Percentiles rank a stretch among this genome's conserved stretches.
phyloP scores from a whole-genome alignment of 2,329 filamentous ascomycete species.

The Blumeria hordei region DNA sequence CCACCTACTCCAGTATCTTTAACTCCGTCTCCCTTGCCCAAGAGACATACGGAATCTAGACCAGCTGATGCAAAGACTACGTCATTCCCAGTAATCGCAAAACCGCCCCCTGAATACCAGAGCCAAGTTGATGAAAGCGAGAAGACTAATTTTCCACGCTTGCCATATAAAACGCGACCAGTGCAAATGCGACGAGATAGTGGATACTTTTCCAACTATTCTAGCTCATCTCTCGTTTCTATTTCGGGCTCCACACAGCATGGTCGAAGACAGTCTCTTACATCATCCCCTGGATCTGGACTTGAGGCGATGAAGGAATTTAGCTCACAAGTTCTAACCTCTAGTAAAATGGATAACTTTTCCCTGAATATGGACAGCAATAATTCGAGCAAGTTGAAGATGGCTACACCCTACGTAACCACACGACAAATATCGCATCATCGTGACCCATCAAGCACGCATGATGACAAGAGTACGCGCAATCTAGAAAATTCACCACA shows the following conservation, averaged over 20 bases:
- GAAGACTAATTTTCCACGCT: no score
- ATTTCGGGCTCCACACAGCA: background rate
- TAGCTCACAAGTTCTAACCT: no score
- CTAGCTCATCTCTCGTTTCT: background rate
- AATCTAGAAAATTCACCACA: no score
- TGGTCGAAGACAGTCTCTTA: background rate
- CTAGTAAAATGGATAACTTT: no score
- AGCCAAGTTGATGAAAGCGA: background rate
- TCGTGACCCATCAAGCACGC: no score
- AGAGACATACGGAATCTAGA: background rate
- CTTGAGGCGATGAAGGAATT: no score
- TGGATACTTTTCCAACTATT: background rate
- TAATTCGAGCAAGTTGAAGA: no score
- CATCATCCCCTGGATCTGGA: background rate
- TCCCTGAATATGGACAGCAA: no score
- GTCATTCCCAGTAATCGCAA: background rate
- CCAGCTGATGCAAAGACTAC: background rate
- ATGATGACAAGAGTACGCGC: no score
- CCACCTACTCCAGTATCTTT: no score
- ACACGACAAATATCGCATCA: no score
- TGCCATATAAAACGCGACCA: background rate
- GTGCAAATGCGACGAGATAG: background rate
- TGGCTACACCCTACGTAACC: no score
- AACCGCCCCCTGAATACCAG: background rate
- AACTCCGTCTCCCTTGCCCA: background rate